Base-by-base conservation (phyloP, 176 grass and related monocot genomes). In the Cenchrus americanus region DNA sequence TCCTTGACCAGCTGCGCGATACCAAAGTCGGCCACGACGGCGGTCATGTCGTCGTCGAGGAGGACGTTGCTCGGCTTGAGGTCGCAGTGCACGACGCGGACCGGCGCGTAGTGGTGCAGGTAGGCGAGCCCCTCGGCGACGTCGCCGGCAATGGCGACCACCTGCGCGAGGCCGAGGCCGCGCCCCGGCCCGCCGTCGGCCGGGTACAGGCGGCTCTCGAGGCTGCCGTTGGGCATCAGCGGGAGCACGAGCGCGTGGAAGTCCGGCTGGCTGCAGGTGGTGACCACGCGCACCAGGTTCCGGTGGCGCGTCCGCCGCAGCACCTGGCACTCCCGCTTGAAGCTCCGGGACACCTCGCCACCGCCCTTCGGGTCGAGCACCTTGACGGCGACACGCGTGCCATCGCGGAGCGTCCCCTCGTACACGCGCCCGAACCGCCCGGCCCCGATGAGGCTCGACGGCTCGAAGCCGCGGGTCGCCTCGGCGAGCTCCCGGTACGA, bases 31-130 rank as follows among this genome's bases (percentile, higher is more conserved):
- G 96, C 92, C 12, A 98, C 91, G 1, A 98, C 79, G 14, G 96
- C 96, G 14, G 83, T 92, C 96, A 98, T 95, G 71, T 98, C 85
- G 46, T 93, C 89, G 73, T 92, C 93, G 57, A 98, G 87, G 48
- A 98, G 96, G 23, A 98, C 85, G 71, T 98, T 98, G 89, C 96
- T 93, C 0, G 96, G 96, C 77, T 98, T 98, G 0, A 98, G 83
- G 86, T 98, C 96, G 61, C 96, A 98, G 76, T 98, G 96, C 22
- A 90, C 87, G 21, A 98, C 96, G 18, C 73, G 71, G 7, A 98
- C 80, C 1, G 89, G 93, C 37, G 93, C 88, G 73, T 93, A 95
- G 77, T 98, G 96, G 77, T 98, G 96, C 59, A 98, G 73, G 78
- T 98, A 98, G 23, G 91, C 91, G 66, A 98, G 83, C 47, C 93